These are phyloP conservation scores for Daldinia sp. DNA, from an alignment of 2,329 filamentous ascomycete species.

Conservation along the genomic window DNA sequence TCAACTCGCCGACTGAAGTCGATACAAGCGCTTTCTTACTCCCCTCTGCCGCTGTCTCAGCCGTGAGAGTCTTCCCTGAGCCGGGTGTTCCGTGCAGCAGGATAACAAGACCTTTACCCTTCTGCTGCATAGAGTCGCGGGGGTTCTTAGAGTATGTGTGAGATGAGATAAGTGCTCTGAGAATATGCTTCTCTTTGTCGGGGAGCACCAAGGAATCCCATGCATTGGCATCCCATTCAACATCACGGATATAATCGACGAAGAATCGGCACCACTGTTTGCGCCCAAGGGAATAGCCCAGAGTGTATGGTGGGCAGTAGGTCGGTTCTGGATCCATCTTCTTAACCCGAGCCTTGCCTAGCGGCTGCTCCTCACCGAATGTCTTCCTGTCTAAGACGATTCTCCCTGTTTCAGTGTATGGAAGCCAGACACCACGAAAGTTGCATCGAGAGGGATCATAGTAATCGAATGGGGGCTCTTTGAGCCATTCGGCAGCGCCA, in stretches of 20 bases:
- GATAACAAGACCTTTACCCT: slow-evolving; percentile 51
- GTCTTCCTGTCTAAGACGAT: slow-evolving; percentile 45
- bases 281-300: slow-evolving; percentile 41
- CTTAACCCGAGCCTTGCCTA: slow-evolving; percentile 29
- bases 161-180: slow-evolving; percentile 42
- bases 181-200: slow-evolving; percentile 41
- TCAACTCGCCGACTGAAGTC: slow-evolving; percentile 42
- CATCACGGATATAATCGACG: slow-evolving; percentile 40
- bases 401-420: slow-evolving; percentile 43
- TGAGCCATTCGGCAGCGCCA: slow-evolving; percentile 42
- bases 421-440: slow-evolving; percentile 43
- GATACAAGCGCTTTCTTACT: slow-evolving; percentile 39
- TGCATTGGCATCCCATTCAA: slow-evolving; percentile 38
- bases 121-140: slow-evolving; percentile 42
- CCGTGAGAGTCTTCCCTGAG: slow-evolving; percentile 52
- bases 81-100: slow-evolving; percentile 50
- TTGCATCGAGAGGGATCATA: slow-evolving; percentile 33
- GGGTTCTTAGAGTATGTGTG: slow-evolving; percentile 41
- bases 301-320: slow-evolving; percentile 43
- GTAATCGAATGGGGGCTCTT: slow-evolving; percentile 37
- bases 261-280: slow-evolving; percentile 44
- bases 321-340: slow-evolving; percentile 30
- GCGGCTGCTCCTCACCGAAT: slow-evolving; percentile 41
- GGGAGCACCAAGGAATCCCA: slow-evolving; percentile 43
- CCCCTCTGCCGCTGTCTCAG: slow-evolving; percentile 47